Evolutionary conservation across 208 protist species (phyloP).

Genomic region (Acanthamoeba healyi): DNA sequence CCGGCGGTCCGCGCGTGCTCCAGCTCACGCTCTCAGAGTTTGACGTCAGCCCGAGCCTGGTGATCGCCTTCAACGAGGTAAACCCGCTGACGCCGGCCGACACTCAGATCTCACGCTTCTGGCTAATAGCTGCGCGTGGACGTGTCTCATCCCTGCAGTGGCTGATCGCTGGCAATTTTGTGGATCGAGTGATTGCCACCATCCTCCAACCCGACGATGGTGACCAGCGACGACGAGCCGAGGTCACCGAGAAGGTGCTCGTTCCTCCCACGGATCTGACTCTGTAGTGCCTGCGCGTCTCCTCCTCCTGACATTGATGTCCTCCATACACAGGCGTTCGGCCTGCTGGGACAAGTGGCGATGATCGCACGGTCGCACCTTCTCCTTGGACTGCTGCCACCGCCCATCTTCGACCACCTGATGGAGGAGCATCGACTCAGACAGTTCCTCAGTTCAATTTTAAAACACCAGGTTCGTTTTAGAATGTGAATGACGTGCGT

Average conservation of each 20-base stretch:
- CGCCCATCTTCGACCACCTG: not conserved
- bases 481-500: too few species aligned
- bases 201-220: not conserved
- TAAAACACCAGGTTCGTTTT: not conserved
- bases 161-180: slow-evolving; percentile 44
- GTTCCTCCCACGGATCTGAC: too few species aligned
- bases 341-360: slow-evolving; percentile 4
- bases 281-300: too few species aligned
- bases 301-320: too few species aligned
- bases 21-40: slow-evolving; percentile 39
- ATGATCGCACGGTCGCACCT: slow-evolving; percentile 45
- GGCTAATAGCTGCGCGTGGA: too few species aligned
- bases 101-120: too few species aligned
- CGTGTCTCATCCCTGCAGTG: too few species aligned
- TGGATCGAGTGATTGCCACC: slow-evolving; percentile 6
- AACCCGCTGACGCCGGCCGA: not conserved
- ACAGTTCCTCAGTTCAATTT: not conserved
- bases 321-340: not conserved
- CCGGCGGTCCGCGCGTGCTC: slow-evolving; percentile 51
- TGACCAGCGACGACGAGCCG: slow-evolving; percentile 1
- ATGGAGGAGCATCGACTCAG: not conserved
- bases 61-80: slow-evolving; percentile 21
- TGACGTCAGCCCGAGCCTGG: not conserved
- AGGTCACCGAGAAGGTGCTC: slow-evolving; percentile 26
- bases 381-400: not conserved